phyloP scores from a whole-genome alignment of 1,139 yeast genomes.

The Candida sanyaensis region DNA sequence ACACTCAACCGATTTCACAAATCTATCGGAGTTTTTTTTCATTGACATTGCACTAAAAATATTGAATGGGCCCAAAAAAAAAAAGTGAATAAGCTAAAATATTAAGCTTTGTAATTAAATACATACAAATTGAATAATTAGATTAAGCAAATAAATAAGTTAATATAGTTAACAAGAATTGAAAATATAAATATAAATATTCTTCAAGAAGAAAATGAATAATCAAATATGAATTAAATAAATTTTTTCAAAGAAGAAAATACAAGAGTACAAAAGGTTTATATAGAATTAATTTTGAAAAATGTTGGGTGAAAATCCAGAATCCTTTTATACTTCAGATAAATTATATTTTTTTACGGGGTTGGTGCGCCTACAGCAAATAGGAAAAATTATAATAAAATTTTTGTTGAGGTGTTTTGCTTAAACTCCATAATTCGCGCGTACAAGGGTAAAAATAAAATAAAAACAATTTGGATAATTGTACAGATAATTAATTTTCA shows the following conservation, averaged over 20 bases:
- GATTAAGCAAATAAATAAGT: background rate
- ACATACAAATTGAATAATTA: background rate
- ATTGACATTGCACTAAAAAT: too few relatives aligned
- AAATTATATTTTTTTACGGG: too few relatives aligned
- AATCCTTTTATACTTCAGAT: background rate
- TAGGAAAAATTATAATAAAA: background rate
- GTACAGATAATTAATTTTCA: too few relatives aligned
- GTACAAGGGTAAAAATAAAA: too few relatives aligned
- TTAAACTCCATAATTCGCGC: too few relatives aligned
- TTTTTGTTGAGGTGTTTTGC: background rate
- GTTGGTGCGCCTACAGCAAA: too few relatives aligned
- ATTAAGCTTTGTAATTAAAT: background rate
- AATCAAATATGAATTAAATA: background rate
- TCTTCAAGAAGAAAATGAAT: background rate
- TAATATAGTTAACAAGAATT: background rate
- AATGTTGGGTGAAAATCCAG: conserved; percentile 6
- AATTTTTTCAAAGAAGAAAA: background rate
- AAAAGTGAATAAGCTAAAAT: too few relatives aligned
- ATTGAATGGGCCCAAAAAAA: too few relatives aligned
- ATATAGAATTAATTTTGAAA: background rate
- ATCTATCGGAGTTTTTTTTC: background rate
- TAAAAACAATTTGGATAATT: too few relatives aligned
- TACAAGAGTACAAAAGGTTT: background rate
- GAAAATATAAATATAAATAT: conserved; percentile 1
- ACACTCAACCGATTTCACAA: background rate